phyloP scores from a whole-genome alignment of 371 early-diverging fungal species.

The Mucor sp. region DNA sequence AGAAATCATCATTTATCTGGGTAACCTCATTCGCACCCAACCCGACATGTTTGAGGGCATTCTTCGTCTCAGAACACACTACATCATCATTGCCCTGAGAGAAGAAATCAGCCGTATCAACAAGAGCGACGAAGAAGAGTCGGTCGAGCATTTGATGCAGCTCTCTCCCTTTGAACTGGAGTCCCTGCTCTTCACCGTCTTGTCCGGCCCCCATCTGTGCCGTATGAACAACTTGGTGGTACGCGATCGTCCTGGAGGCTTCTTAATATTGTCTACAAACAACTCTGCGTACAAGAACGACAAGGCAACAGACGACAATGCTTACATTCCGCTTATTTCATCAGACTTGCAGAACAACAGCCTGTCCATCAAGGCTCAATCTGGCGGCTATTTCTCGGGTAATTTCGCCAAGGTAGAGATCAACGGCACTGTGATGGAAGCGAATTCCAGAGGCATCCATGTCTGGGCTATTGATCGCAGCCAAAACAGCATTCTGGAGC shows the following conservation, averaged over 20 bases:
- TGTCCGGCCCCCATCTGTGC: constrained; percentile 64
- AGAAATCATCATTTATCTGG: constrained; percentile 79
- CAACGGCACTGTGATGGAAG: constrained; percentile 56
- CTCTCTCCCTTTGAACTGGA: constrained; percentile 80
- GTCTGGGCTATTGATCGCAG: constrained; percentile 69
- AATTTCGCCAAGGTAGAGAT: constrained; percentile 74
- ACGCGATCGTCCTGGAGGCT: constrained; percentile 44
- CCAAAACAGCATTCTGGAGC: constrained; percentile 64
- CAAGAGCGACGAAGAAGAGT: constrained; percentile 74
- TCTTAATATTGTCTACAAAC: constrained; percentile 28
- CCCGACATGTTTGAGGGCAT: constrained; percentile 81
- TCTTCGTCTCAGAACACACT: constrained; percentile 77
- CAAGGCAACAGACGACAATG: not conserved
- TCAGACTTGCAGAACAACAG: not conserved
- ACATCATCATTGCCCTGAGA: constrained; percentile 79
- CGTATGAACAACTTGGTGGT: constrained; percentile 39
- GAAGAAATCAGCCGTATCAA: constrained; percentile 82
- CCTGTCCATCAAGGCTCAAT: constrained; percentile 58
- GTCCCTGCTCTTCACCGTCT: constrained; percentile 67
- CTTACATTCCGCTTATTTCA: constrained; percentile 17
- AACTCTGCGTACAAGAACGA: not conserved
- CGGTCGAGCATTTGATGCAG: constrained; percentile 78
- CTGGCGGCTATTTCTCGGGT: constrained; percentile 74
- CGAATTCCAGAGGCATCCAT: constrained; percentile 74
- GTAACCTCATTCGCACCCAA: constrained; percentile 69